phyloP scores from a whole-genome alignment of 208 protist species.

The Kentomonas sorsogonicus region DNA sequence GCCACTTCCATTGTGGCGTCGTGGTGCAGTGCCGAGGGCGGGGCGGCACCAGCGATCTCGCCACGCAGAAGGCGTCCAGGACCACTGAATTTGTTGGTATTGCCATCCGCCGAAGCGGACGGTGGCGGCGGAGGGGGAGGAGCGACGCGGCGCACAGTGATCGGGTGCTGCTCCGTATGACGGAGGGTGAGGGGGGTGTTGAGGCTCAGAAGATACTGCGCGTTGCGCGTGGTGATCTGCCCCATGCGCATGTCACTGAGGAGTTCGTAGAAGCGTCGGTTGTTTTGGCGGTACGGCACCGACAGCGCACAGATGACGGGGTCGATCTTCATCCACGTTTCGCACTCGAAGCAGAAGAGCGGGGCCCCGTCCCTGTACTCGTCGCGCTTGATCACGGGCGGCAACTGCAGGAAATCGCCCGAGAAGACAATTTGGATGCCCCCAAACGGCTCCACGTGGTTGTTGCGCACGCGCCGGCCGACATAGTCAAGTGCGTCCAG shows the following conservation, averaged over 20 bases:
- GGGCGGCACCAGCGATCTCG: too few relatives aligned
- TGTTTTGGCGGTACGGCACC: conserved; percentile 61
- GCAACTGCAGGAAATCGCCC: conserved; percentile 92
- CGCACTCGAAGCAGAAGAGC: conserved; percentile 70
- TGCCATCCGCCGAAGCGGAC: too few relatives aligned
- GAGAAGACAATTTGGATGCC: conserved; percentile 90
- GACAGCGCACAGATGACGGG: conserved; percentile 57
- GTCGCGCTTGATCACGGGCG: conserved; percentile 44
- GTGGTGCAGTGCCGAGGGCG: too few relatives aligned
- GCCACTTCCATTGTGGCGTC: too few relatives aligned
- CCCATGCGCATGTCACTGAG: conserved; percentile 78
- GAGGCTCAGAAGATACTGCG: too few relatives aligned
- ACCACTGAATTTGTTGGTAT: too few relatives aligned
- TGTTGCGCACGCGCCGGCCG: conserved; percentile 56
- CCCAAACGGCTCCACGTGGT: conserved; percentile 64
- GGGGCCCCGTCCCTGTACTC: background rate
- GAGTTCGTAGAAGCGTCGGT: conserved; percentile 52
- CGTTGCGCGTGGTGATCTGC: too few relatives aligned
- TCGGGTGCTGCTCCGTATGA: too few relatives aligned
- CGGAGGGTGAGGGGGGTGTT: too few relatives aligned
- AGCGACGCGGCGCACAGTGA: conserved; percentile 19
- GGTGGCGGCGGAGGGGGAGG: too few relatives aligned
- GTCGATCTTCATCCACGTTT: conserved; percentile 56
- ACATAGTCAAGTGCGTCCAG: conserved; percentile 80
- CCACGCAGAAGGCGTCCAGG: too few relatives aligned